These are phyloP conservation scores for Suzukiozyma palmioleophila DNA, from an alignment of 1,139 yeast species.

Conservation along the genomic window DNA sequence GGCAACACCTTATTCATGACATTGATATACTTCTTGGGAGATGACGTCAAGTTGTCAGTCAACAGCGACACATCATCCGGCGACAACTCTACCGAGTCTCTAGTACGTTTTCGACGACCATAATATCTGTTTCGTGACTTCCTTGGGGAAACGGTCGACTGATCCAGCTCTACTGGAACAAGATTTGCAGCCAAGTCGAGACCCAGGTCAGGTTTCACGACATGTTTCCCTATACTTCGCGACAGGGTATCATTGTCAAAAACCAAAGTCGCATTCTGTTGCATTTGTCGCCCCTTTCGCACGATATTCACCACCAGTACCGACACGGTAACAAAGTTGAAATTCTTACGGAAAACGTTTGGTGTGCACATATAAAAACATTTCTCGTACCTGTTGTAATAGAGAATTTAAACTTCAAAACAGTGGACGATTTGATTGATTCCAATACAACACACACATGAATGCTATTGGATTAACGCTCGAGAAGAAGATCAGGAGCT, in stretches of 20 bases:
- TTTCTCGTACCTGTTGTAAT: no score
- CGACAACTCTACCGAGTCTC: neutral
- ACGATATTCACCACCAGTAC: no score
- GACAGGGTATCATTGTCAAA: no score
- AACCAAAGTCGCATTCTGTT: no score
- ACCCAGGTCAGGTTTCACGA: no score
- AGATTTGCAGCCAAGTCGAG: neutral
- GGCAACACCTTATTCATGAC: conserved; percentile 10
- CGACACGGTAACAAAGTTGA: no score
- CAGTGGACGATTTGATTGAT: neutral
- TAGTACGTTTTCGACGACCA: neutral
- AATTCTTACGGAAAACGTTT: neutral
- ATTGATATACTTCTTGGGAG: conserved; percentile 17
- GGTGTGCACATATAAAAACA: no score
- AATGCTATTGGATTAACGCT: conserved; percentile 23
- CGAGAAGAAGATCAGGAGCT: conserved; percentile 41
- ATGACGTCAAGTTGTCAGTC: conserved; percentile 10
- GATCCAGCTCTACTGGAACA: neutral
- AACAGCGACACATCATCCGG: neutral
- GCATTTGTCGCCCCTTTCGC: no score
- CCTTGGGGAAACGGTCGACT: conserved; percentile 1
- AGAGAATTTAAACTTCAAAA: neutral
- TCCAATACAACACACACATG: conserved; percentile 12
- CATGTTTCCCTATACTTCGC: no score
- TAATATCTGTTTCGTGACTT: neutral